Base-by-base conservation (phyloP, 2,329 filamentous ascomycete species). In the Monosporascus sp. region DNA sequence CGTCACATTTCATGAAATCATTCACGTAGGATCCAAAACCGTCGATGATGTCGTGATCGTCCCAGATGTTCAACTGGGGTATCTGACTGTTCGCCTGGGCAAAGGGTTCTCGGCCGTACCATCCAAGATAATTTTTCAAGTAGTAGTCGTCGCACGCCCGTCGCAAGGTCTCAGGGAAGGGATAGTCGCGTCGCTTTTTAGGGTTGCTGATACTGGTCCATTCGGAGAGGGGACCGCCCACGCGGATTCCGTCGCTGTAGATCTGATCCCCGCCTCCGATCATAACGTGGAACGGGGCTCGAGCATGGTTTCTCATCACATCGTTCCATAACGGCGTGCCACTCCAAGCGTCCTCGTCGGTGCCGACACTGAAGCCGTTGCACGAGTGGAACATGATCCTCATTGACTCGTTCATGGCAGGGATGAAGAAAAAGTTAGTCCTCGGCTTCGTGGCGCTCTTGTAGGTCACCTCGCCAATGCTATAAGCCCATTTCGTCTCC, bases 351-450 rank as follows among this genome's bases (percentile, higher is more conserved):
- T 89, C 84, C 55, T 94, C 84, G 50, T 68, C 64, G 8, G 68
- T 93, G 51, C 88, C 89, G 39, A 94, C 80, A 60, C 89, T 93
- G 75, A 99, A 99, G 17, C 94, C 95, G 70, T 99, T 99, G 75
- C 94, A 97, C 53, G 90, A 96, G 75, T 97, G 89, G 72, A 97
- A 99, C 90, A 97, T 96, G 66, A 97, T 89, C 67, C 96, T 90
- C 93, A 99, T 97, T 5, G 89, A 89, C 70, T 97, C 87, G 45
- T 84, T 82, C 53, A 79, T 77, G 14, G 89, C 90, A 14, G 94
- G 93, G 5, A 97, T 83, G 78, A 88, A 96, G 71, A 99, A 99
- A 48, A 60, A 82, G 73, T 79, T 96, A 75, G 68, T 71, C 54
- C 73, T 75, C 6, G 78, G 76, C 66, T 83, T 82, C 58, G 75